Evolutionary conservation across 2,329 filamentous ascomycete genomes (phyloP), one percentile per base, ranked within the genome.

Genomic region (Exophiala bonariae): DNA sequence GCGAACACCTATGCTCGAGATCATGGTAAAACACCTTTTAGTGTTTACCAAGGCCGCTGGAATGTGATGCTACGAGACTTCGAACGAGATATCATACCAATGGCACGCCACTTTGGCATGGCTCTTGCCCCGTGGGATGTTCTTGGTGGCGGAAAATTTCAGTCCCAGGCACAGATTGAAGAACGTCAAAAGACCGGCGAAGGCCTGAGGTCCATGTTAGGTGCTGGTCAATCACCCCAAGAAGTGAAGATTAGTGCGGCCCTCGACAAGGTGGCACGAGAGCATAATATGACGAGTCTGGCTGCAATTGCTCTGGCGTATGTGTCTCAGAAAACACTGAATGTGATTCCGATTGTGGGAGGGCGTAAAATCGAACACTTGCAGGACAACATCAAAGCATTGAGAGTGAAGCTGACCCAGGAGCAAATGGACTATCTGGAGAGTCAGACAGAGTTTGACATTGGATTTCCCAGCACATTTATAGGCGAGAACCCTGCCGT

Each of bases 21-120:
- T 52, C 79, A 88, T 52, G 83, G 82, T 14, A 73, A 88, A 19
- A 80, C 81, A 1, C 82, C 78, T 30, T 90, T 90, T 68, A 78
- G 73, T 22, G 78, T 87, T 26, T 87, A 86, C 63, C 82, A 86
- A 65, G 85, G 84, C 11, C 70, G 67, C 8, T 87, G 83, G 82
- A 78, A 69, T 20, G 73, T 76, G 13, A 74, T 70, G 1, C 72
- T 79, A 34, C 78, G 85, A 20, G 85, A 89, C 63, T 79, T 86
- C 41, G 82, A 86, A 67, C 75, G 81, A 19, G 82, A 86, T 13
- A 82, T 85, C 58, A 74, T 87, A 32, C 82, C 81, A 32, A 86
- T 86, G 83, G 71, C 67, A 22, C 72, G 73, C 28, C 71, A 74
- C 19, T 80, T 85, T 57, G 82, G 82, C 22, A 84, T 85, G 78